Base-by-base conservation (phyloP, 225 moss, liverwort and hornwort genomes). In the Polytrichum formosum region DNA sequence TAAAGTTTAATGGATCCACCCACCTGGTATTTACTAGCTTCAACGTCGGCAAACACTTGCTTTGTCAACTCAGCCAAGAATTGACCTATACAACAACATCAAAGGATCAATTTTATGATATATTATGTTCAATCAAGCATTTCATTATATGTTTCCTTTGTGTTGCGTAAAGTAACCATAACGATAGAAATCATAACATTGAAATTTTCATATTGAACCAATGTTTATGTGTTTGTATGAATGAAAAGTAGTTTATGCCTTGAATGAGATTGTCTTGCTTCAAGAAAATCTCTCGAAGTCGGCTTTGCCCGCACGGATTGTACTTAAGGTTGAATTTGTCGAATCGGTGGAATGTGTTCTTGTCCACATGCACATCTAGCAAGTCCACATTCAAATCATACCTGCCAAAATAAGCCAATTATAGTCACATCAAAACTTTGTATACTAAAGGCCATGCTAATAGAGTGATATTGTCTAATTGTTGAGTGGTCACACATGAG, bases 221-320 rank as follows among this genome's bases (percentile, higher is more conserved):
- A 46, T 46, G 46, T 16, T 46, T 46, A 7, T 4, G 46, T 46
- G 46, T 37, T 53, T 72, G 28, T 64, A 53, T 26, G 27, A 72
- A 79, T 72, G 22, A 79, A 0, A 18, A 20, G 23, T 71, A 65
- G 58, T 55, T 28, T 61, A 46, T 67, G 88, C 91, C 94, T 98
- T 98, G 94, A 73, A 98, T 94, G 70, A 98, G 88, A 78, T 98
- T 98, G 83, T 98, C 94, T 82, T 98, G 97, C 71, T 98, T 98
- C 67, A 98, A 78, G 61, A 98, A 98, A 13, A 98, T 94, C 61
- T 98, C 97, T 75, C 94, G 91, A 54, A 98, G 72, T 83, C 97
- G 88, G 54, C 97, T 98, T 79, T 98, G 97, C 18, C 97, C 97
- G 54, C 97, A 98, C 18, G 97, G 97, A 27, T 98, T 98, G 70